Evolutionary conservation across 768 basidiomycete genomes (phyloP).

Genomic region (Russula brevipes): DNA sequence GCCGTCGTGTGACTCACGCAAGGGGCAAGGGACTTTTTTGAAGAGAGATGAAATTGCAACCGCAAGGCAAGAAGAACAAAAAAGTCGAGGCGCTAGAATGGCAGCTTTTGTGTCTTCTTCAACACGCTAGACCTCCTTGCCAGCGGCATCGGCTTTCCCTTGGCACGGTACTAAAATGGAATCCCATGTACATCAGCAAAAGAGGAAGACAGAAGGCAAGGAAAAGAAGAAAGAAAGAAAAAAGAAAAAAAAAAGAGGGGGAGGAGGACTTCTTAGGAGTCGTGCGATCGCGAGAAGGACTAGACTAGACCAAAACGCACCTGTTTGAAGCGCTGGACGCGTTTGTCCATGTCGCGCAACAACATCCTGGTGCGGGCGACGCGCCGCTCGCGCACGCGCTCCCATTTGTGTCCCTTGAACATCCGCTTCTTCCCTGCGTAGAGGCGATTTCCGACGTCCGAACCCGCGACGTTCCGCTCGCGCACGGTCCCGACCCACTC

Average conservation of each 20-base stretch:
- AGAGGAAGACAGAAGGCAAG: neutral
- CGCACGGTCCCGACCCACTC: conserved; percentile 30
- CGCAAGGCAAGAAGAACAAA: neutral
- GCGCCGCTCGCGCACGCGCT: conserved; percentile 50
- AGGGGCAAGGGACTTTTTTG: neutral
- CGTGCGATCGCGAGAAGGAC: too few species aligned
- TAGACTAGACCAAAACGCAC: conserved; percentile 32
- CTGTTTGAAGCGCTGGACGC: conserved; percentile 60
- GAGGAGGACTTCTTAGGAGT: too few species aligned
- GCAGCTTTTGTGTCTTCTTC: conserved; percentile 25
- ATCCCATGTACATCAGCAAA: neutral
- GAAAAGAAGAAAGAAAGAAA: too few species aligned
- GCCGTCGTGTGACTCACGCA: neutral
- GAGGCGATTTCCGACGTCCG: conserved; percentile 52
- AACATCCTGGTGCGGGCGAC: conserved; percentile 48
- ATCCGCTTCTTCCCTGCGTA: conserved; percentile 76
- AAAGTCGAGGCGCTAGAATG: conserved; percentile 19
- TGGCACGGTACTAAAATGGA: conserved; percentile 17
- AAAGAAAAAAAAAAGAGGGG: neutral
- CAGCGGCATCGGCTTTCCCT: conserved; percentile 23
- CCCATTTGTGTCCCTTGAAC: conserved; percentile 94
- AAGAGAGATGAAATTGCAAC: neutral
- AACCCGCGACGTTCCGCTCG: conserved; percentile 39
- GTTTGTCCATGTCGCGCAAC: conserved; percentile 64
- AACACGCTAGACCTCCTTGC: conserved; percentile 11